phyloP scores from a whole-genome alignment of 306 rosid species.

The Vigna angularis region DNA sequence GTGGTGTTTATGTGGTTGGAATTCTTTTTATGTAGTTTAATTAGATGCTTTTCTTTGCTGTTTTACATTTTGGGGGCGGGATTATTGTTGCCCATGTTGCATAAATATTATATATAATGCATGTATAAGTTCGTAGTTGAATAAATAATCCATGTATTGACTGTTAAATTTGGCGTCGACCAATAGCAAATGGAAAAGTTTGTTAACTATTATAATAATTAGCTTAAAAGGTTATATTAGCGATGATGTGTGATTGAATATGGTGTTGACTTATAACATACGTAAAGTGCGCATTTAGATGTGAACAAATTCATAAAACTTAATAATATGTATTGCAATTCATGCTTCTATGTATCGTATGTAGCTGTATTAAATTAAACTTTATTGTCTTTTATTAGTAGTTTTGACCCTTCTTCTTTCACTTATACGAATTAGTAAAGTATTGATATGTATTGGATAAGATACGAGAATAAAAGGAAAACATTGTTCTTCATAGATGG shows the following conservation, averaged over 20 bases:
- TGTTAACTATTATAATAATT: background rate
- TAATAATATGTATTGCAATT: background rate
- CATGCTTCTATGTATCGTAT: background rate
- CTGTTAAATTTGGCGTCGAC: background rate
- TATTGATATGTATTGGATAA: background rate
- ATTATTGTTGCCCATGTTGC: background rate
- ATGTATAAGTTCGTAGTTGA: background rate
- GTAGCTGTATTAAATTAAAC: background rate
- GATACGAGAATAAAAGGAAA: background rate
- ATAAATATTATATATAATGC: background rate
- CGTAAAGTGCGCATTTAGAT: background rate
- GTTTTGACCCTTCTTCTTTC: background rate
- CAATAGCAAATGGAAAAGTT: background rate
- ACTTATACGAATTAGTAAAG: background rate
- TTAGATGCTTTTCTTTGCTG: conserved; percentile 2
- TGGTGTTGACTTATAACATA: background rate
- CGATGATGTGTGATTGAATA: background rate
- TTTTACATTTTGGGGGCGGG: background rate
- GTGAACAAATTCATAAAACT: background rate
- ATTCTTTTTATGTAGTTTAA: background rate
- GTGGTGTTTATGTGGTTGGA: background rate
- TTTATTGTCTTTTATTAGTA: background rate
- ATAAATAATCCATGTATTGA: background rate
- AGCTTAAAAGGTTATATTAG: background rate
- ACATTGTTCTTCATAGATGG: background rate